Evolutionary conservation across 169 alveolate species (phyloP).

Genomic region (Eimeria falciformis): DNA sequence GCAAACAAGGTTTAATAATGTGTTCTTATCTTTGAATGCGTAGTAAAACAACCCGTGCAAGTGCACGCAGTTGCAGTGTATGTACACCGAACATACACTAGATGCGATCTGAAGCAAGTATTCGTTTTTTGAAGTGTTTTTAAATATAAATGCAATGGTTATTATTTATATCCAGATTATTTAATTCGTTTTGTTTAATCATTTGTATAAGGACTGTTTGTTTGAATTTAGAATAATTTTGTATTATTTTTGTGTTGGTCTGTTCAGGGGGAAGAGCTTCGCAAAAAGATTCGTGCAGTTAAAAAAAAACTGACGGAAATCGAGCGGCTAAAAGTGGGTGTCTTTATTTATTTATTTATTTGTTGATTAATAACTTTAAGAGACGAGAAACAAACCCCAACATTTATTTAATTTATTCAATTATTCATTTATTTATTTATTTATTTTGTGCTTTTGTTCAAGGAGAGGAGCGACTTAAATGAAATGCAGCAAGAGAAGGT

Average conservation of each 20-base stretch:
- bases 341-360: background rate
- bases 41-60: too few species aligned
- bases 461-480: slow-evolving; percentile 5
- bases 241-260: background rate
- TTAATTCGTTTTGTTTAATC: too few species aligned
- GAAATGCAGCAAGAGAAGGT: slow-evolving; percentile 4
- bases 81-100: too few species aligned
- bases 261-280: background rate
- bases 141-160: too few species aligned
- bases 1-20: too few species aligned
- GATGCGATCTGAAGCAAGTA: too few species aligned
- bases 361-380: background rate
- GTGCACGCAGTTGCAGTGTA: too few species aligned
- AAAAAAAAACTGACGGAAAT: slow-evolving; percentile 20
- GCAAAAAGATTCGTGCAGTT: slow-evolving; percentile 1
- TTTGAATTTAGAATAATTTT: background rate
- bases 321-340: background rate
- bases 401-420: background rate
- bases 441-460: background rate
- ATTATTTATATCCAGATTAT: too few species aligned
- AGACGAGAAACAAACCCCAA: background rate
- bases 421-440: background rate
- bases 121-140: too few species aligned
- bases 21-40: too few species aligned
- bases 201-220: background rate